Evolutionary conservation across 768 basidiomycete species (phyloP).

Genomic region (Brasilioporus rufonigricans): DNA sequence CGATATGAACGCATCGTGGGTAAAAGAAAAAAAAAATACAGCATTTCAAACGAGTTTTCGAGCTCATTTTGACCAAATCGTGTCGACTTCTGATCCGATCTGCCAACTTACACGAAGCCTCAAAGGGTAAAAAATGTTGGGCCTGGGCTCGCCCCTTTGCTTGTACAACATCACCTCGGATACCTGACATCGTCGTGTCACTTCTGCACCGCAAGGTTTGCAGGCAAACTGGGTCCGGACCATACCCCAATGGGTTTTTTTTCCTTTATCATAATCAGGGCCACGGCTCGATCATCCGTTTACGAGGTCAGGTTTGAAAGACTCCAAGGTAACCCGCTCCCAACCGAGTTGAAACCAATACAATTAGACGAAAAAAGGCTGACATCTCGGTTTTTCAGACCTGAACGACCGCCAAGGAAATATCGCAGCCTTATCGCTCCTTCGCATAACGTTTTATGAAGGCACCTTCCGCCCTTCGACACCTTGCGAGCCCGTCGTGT

Average conservation of each 20-base stretch:
- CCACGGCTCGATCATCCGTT: not conserved
- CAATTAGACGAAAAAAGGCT: slow-evolving; percentile 15
- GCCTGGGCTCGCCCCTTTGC: not conserved
- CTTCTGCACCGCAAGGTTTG: slow-evolving; percentile 1
- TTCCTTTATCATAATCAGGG: slow-evolving; percentile 6
- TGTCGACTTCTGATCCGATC: slow-evolving; percentile 27
- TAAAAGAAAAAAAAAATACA: not conserved
- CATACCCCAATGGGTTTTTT: not conserved
- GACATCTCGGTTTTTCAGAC: not conserved
- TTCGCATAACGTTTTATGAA: slow-evolving; percentile 14
- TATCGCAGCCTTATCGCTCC: slow-evolving; percentile 1
- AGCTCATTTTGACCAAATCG: slow-evolving; percentile 29
- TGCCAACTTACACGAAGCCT: not conserved
- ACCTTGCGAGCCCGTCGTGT: slow-evolving; percentile 19
- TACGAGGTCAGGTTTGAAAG: not conserved
- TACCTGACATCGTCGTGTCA: not conserved
- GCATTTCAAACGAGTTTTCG: slow-evolving; percentile 16
- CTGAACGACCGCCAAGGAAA: not conserved
- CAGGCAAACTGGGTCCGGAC: not conserved
- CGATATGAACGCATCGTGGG: slow-evolving; percentile 26
- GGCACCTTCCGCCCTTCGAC: slow-evolving; percentile 1
- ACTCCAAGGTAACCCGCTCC: not conserved
- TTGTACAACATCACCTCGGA: slow-evolving; percentile 1
- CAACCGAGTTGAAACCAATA: too few species aligned
- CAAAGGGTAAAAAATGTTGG: not conserved